Evolutionary conservation across 2,329 filamentous ascomycete species (phyloP), one percentile per base, ranked within the genome.

Genomic region (Colletotrichum graminicola): DNA sequence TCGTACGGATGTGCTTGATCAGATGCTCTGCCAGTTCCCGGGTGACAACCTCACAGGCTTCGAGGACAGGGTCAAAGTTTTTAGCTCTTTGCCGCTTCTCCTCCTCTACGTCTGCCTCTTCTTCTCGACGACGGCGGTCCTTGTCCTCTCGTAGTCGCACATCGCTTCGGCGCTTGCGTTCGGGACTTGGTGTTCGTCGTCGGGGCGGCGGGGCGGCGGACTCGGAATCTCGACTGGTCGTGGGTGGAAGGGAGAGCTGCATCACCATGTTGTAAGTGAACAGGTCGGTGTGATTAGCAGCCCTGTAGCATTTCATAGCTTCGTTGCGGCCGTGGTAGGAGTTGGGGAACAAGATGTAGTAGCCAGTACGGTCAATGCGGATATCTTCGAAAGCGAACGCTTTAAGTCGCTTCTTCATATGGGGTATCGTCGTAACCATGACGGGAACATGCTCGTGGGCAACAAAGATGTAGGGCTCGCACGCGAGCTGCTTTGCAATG

Each of bases 201-300:
- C 63, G 67, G 75, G 74, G 67, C 77, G 75, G 66, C 74, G 18
- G 74, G 74, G 74, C 73, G n/a, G 56, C 55, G 18, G 61, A 36
- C 11, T 66, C 72, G n/a, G 64, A 56, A 47, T 71, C 69, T 52
- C 66, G 71, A 29, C 41, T 52, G 2, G 74, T 73, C 10, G 69
- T 73, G 4, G 76, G 75, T 64, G 77, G 84, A 70, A 80, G 76
- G 73, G 76, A 92, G 67, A 94, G 91, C 78, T 95, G 92, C 94
- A 99, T 97, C 55, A 90, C 89, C 93, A 99, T 95, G 72, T 83
- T 85, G 73, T 98, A 98, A 1, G 93, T 98, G 83, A 99, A 99
- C 74, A 99, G 89, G 7, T 93, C 89, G 54, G 92, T 92, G 79
- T 93, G 92, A 79, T 98, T 91, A 75, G 93, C 94, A 62, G 91